These are phyloP conservation scores for Balamuthia mandrillaris DNA, from an alignment of 208 protist genomes.

Conservation along the genomic window DNA sequence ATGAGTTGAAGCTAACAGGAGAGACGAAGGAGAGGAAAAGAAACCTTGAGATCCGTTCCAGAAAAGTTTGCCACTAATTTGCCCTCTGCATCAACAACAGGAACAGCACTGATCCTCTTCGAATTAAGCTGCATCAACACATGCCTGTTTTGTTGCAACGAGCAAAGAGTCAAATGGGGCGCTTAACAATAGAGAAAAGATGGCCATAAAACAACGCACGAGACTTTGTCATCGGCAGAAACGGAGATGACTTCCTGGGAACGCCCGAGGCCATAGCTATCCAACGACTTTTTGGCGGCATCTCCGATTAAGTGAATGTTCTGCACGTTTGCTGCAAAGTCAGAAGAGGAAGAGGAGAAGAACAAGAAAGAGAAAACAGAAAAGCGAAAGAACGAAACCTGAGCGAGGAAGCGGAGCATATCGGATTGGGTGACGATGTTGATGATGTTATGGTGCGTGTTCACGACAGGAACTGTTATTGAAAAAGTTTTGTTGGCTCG, in stretches of 20 bases:
- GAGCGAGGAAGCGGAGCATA: constrained; percentile 13
- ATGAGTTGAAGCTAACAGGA: too few relatives aligned
- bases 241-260: too few relatives aligned
- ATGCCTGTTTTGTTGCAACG: neutral
- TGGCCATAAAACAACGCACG: too few relatives aligned
- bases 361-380: neutral
- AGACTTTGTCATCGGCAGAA: too few relatives aligned
- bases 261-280: too few relatives aligned
- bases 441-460: constrained; percentile 33
- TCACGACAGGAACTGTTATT: constrained; percentile 10
- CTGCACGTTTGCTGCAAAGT: too few relatives aligned
- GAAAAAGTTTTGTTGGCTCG: too few relatives aligned
- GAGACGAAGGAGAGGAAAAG: neutral
- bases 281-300: neutral
- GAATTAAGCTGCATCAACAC: neutral
- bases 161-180: too few relatives aligned
- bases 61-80: constrained; percentile 34
- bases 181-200: too few relatives aligned
- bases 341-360: too few relatives aligned
- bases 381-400: neutral
- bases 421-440: constrained; percentile 28
- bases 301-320: constrained; percentile 27
- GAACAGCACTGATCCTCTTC: constrained; percentile 21
- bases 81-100: constrained; percentile 15
- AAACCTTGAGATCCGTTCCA: constrained; percentile 15